Evolutionary conservation across 176 grass and related monocot genomes (phyloP), one percentile per base, ranked within the genome.

Genomic region (Pontederia crassipes): DNA sequence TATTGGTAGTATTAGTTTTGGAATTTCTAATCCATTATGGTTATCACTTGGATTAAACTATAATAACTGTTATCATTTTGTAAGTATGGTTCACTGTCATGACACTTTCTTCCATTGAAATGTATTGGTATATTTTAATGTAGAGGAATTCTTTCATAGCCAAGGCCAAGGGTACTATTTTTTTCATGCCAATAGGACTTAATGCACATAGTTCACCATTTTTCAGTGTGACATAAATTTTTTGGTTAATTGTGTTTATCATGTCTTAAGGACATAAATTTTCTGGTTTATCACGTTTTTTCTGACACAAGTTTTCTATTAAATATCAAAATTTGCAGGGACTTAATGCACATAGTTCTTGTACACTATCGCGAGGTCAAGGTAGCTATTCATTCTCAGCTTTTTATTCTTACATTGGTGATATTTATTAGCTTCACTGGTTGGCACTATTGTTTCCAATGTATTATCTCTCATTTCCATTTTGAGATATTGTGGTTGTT

Each of bases 341-440:
- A 73, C 63, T 93, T 81, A 62, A 99, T 88, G 74, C 83, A 99
- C 68, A 99, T 99, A 49, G 94, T 99, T 71, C 88, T 99, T 73
- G 94, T 99, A 69, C 94, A 99, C 75, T 99, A 99, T 54, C 94
- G 84, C 69, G 88, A 99, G 75, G 73, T 93, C 64, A 99, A 93
- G 94, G 94, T 99, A 86, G 64, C 64, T 46, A 70, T 72, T 64
- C 68, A 40, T 40, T 40, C 32, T 40, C 32, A 45, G 72, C 49
- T 67, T 68, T 24, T 32, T 20, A 46, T 64, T 59, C 46, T 53
- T 35, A 27, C 45, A 4, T 17, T 16, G 20, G 18, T 66, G 40
- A 57, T 20, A 47, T 48, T 62, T 58, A 61, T 28, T 57, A 2
- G 11, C 24, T 20, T 68, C 29, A 35, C 29, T 2, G 4, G 29